Conservation (phyloP, 345 rosid genomes). For the Cardiospermum halicacabum region DNA sequence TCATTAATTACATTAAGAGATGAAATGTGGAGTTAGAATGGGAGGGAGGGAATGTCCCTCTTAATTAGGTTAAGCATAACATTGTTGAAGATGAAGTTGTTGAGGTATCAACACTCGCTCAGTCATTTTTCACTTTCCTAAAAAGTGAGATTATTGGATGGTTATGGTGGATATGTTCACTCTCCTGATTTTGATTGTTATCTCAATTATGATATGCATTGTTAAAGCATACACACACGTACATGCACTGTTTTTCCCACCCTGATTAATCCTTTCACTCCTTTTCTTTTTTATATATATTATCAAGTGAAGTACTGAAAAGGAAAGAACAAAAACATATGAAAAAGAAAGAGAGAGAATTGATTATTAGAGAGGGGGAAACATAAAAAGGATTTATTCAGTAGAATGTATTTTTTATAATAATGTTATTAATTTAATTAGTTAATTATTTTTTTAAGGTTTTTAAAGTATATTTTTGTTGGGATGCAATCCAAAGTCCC, state of each 20-base stretch:
- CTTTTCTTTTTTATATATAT: too few species aligned
- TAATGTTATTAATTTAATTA: too few species aligned
- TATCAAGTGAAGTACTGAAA: background rate
- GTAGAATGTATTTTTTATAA: too few species aligned
- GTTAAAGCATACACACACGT: background rate
- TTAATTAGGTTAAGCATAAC: slow-evolving; percentile 35
- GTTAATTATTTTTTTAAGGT: too few species aligned
- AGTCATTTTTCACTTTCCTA: background rate
- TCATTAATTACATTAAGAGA: too few species aligned
- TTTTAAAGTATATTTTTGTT: too few species aligned
- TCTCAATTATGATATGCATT: slow-evolving; percentile 8
- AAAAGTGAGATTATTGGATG: slow-evolving; percentile 10
- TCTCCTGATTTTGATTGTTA: background rate
- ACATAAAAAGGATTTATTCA: background rate
- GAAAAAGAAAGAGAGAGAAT: background rate
- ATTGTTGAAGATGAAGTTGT: slow-evolving; percentile 26
- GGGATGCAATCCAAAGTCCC: too few species aligned
- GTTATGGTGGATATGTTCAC: background rate
- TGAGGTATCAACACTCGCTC: slow-evolving; percentile 22
- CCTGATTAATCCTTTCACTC: background rate
- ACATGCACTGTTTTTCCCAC: background rate
- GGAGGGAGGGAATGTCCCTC: slow-evolving; percentile 18
- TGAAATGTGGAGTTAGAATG: slow-evolving; percentile 6
- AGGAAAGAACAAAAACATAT: background rate
- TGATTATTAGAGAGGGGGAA: background rate